Evolutionary conservation across 2,329 filamentous ascomycete genomes (phyloP).

Genomic region (Aspergillus spinulosporus): DNA sequence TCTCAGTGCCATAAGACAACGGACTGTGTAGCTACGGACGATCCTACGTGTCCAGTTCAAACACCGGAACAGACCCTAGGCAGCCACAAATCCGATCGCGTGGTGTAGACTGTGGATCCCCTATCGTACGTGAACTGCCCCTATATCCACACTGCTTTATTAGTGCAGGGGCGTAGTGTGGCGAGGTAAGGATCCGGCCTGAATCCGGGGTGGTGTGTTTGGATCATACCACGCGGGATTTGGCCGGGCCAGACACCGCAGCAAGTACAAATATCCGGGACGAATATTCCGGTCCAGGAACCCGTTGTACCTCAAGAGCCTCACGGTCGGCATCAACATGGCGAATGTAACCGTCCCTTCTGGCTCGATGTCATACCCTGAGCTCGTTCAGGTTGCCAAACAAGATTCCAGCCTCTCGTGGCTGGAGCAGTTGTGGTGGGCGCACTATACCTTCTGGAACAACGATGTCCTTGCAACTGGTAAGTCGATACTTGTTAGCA

Average conservation of each 20-base stretch:
- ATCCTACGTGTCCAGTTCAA: not conserved
- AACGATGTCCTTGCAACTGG: constrained; percentile 77
- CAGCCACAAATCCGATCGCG: not conserved
- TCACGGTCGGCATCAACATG: constrained; percentile 14
- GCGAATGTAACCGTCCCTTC: constrained; percentile 20
- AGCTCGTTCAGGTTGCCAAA: constrained; percentile 61
- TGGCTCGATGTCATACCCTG: constrained; percentile 57
- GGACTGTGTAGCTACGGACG: not conserved
- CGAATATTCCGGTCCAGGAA: not conserved
- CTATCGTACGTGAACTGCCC: not conserved
- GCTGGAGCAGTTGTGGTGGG: constrained; percentile 84
- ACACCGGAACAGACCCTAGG: not conserved
- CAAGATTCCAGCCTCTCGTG: constrained; percentile 82
- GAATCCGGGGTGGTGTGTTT: constrained; percentile 26
- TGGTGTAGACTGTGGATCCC: not conserved
- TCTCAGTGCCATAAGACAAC: not conserved
- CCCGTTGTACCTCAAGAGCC: not conserved
- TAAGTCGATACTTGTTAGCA: not conserved
- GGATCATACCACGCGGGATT: constrained; percentile 23
- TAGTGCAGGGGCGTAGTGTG: not conserved
- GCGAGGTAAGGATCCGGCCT: constrained; percentile 7
- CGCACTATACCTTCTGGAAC: constrained; percentile 95
- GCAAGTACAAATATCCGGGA: constrained; percentile 7
- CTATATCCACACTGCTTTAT: not conserved
- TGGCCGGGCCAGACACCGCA: constrained; percentile 3